Evolutionary conservation across 2,329 filamentous ascomycete species (phyloP).

Genomic region (Lachnellula subtilissima): DNA sequence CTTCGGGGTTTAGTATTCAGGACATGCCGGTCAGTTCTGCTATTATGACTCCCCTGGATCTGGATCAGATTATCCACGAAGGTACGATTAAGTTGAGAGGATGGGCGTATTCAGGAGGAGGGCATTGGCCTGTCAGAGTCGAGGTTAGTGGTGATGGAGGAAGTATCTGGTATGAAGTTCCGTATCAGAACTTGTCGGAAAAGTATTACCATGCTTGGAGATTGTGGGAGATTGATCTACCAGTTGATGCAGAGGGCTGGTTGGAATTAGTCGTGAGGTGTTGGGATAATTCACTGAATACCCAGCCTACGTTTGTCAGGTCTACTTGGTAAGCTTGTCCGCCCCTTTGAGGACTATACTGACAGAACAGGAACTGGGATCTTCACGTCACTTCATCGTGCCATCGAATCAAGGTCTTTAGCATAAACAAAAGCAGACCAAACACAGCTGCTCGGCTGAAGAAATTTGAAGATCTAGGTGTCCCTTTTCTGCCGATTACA

Average conservation of each 20-base stretch:
- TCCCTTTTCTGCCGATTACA: constrained; percentile 50
- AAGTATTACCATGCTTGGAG: constrained; percentile 63
- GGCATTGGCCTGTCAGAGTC: constrained; percentile 60
- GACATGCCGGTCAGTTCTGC: constrained; percentile 65
- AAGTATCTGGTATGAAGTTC: constrained; percentile 60
- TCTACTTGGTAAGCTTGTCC: constrained; percentile 41
- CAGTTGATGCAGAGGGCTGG: constrained; percentile 59
- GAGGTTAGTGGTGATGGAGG: constrained; percentile 62
- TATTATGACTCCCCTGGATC: constrained; percentile 50
- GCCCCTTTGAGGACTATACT: neutral
- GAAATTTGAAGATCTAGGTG: constrained; percentile 44
- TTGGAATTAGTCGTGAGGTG: constrained; percentile 53
- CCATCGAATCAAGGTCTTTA: constrained; percentile 58
- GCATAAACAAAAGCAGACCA: constrained; percentile 51
- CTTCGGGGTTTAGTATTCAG: constrained; percentile 61
- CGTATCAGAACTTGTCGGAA: constrained; percentile 51
- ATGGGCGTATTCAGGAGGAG: constrained; percentile 65
- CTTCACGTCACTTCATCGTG: constrained; percentile 60
- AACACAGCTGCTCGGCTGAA: constrained; percentile 45
- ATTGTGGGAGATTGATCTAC: constrained; percentile 58
- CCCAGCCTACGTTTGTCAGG: constrained; percentile 51
- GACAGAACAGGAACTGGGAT: constrained; percentile 48
- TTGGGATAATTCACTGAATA: constrained; percentile 60
- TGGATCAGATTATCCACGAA: constrained; percentile 23
- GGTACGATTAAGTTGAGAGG: constrained; percentile 43